These are phyloP conservation scores for Exophiala sideris DNA, from an alignment of 2,329 filamentous ascomycete genomes.

Conservation along the genomic window DNA sequence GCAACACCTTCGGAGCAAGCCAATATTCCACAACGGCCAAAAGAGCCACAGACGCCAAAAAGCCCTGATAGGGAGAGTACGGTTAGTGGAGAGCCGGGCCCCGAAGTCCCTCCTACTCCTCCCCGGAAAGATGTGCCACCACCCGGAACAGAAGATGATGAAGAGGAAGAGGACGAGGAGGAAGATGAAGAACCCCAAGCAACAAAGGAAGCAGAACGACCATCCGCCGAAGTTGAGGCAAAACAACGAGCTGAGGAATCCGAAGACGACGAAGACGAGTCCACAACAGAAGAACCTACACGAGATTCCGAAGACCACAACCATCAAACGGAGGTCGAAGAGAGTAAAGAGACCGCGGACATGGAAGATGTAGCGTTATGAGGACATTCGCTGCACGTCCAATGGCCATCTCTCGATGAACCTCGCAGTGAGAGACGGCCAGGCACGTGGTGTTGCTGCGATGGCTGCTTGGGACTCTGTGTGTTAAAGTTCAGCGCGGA, in stretches of 20 bases:
- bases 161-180: constrained; percentile 29
- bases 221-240: constrained; percentile 6
- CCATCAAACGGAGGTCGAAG: constrained; percentile 29
- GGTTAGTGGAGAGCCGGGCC: constrained; percentile 27
- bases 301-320: constrained; percentile 28
- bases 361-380: constrained; percentile 30
- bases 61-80: constrained; percentile 25
- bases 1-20: constrained; percentile 26
- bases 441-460: no score
- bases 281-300: constrained; percentile 9
- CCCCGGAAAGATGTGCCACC: constrained; percentile 24
- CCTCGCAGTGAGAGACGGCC: no score
- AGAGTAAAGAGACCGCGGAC: constrained; percentile 26
- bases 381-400: neutral
- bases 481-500: no score
- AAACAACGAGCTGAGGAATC: constrained; percentile 9
- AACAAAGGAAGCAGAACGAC: constrained; percentile 16
- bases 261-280: constrained; percentile 20
- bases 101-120: constrained; percentile 26
- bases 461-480: no score
- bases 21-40: constrained; percentile 23
- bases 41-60: constrained; percentile 23
- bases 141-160: constrained; percentile 24
- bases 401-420: no score
- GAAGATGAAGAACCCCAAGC: constrained; percentile 20